Base-by-base conservation (phyloP, 148 eudicot species). In the Rhododendron henanense region DNA sequence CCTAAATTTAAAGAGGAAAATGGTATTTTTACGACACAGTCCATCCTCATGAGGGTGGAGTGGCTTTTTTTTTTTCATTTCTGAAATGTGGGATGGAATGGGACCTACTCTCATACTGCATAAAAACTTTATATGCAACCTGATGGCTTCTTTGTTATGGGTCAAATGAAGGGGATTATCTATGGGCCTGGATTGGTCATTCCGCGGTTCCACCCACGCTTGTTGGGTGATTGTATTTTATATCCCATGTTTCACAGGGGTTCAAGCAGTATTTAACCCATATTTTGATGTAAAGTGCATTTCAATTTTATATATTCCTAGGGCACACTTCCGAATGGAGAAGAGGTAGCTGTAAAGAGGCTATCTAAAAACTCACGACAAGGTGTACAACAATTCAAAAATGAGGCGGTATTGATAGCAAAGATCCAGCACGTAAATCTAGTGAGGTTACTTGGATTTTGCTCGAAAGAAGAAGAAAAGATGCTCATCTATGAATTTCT, bases 271-370 rank as follows among this genome's bases (percentile, higher is more conserved):
- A 45, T 2, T 9, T 76, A 11, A 2, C 14, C 0, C 19, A 77
- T 8, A 44, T 21, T 21, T 47, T n/a, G 35, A n/a, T 78, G 2
- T 35, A 44, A 45, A 6, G 0, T 10, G 14, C 15, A 83, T 39
- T 21, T 3, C 9, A 33, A 33, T 78, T 9, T 47, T n/a, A 10
- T n/a, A n/a, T 23, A 78, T 23, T 47, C 81, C n/a, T 48, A 92
- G 94, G 94, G 93, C 25, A 84, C 31, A 10, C 87, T 93, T 53
- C 84, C 83, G 0, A 61, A 81, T 80, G 92, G 93, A 71, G 83
- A 89, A 82, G 86, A 85, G 67, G 84, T 92, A 73, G 93, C 92
- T 45, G 91, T 90, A 33, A 92, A 92, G 83, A 89, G 93, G 65
- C 79, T 90, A 16, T 86, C 90, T 4, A 85, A 39, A 75, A 85